Evolutionary conservation across 257 asterid genomes (phyloP).

Genomic region (Asclepias syriaca): DNA sequence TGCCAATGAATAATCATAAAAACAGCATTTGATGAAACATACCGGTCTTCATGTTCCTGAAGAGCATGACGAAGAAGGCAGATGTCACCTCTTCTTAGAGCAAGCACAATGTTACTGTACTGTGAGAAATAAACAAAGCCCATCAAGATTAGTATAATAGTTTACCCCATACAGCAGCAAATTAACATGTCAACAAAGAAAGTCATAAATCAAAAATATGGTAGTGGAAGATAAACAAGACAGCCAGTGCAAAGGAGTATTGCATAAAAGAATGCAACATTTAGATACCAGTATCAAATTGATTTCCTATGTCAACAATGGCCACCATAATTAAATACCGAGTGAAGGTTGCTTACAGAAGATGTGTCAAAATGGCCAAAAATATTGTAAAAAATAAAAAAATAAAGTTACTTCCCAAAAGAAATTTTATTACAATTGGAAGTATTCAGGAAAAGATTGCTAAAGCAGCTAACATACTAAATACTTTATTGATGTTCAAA

Average conservation of each 20-base stretch:
- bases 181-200: not conserved
- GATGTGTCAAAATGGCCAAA: not conserved
- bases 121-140: slow-evolving; percentile 29
- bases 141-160: not conserved
- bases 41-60: slow-evolving; percentile 88
- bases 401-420: no score
- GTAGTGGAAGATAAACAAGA: slow-evolving; percentile 3
- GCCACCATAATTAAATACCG: not conserved
- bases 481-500: not conserved
- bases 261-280: not conserved
- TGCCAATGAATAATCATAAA: not conserved
- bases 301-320: not conserved
- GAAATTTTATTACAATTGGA: not conserved
- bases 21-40: slow-evolving; percentile 19
- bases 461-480: not conserved
- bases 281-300: not conserved
- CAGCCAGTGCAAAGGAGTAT: not conserved
- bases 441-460: not conserved
- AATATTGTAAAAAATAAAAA: not conserved
- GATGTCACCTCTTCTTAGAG: slow-evolving; percentile 92
- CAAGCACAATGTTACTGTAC: slow-evolving; percentile 74
- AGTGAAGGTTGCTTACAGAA: not conserved
- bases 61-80: slow-evolving; percentile 83
- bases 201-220: not conserved
- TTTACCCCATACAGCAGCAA: slow-evolving; percentile 12